A percentile compares a stretch with the other conserved stretches of the same genome.
These are phyloP conservation scores for Kalanchoe fedtschenkoi DNA, from an alignment of 164 flowering plant species.

Conservation along the genomic window DNA sequence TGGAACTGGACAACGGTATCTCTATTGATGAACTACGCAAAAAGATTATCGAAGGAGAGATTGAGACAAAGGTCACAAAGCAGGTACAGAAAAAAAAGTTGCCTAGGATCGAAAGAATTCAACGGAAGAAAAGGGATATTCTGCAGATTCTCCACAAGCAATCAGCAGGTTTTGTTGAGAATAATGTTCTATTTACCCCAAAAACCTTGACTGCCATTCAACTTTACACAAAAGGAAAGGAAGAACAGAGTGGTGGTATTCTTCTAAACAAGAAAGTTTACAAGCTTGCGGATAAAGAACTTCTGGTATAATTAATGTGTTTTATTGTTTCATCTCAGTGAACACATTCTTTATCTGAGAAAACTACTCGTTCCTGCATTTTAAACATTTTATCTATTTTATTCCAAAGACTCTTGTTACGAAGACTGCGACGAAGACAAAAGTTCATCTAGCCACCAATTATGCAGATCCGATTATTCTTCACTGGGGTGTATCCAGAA, in stretches of 20 bases:
- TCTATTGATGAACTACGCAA: slow-evolving; percentile 51
- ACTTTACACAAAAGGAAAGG: slow-evolving; percentile 45
- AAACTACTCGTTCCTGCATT: not conserved
- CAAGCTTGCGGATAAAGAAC: slow-evolving; percentile 51
- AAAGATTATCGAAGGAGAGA: slow-evolving; percentile 54
- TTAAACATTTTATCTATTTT: not conserved
- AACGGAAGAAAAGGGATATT: slow-evolving; percentile 74
- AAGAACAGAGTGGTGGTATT: slow-evolving; percentile 40
- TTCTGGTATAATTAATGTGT: slow-evolving; percentile 50
- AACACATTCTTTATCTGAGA: slow-evolving; percentile 1
- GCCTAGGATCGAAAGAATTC: slow-evolving; percentile 46
- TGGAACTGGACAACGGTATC: slow-evolving; percentile 53
- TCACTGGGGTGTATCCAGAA: slow-evolving; percentile 85
- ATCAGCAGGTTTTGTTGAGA: slow-evolving; percentile 22
- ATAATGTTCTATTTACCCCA: slow-evolving; percentile 18
- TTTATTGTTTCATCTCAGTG: not conserved
- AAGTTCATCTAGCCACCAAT: slow-evolving; percentile 68
- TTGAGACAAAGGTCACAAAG: slow-evolving; percentile 44
- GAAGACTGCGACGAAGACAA: slow-evolving; percentile 46
- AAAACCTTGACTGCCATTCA: slow-evolving; percentile 45
- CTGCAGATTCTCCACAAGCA: slow-evolving; percentile 52
- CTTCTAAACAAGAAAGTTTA: slow-evolving; percentile 41
- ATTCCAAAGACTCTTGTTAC: slow-evolving; percentile 60
- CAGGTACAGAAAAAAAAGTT: slow-evolving; percentile 29
- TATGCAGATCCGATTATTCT: slow-evolving; percentile 53